phyloP scores from a whole-genome alignment of 768 basidiomycete genomes.

The Hysterangium stoloniferum region DNA sequence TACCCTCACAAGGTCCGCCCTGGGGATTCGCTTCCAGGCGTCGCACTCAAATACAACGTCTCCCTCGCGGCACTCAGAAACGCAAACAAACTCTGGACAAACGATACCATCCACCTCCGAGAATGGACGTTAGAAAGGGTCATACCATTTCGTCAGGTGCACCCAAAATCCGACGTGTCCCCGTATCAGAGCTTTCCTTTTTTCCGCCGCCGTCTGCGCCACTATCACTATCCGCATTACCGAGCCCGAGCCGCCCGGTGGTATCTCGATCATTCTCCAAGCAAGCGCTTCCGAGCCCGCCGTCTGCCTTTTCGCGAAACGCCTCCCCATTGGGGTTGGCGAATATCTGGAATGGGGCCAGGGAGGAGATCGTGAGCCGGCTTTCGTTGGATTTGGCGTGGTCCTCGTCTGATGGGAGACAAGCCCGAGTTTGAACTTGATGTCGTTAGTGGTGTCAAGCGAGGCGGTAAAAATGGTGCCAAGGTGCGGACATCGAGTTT shows the following conservation, averaged over 20 bases:
- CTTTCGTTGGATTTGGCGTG: slow-evolving; percentile 42
- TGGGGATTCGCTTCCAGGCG: slow-evolving; percentile 76
- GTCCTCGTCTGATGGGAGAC: slow-evolving; percentile 6
- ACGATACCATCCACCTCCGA: slow-evolving; percentile 86
- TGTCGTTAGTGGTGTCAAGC: too few relatives aligned
- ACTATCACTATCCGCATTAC: slow-evolving; percentile 1
- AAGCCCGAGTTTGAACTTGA: slow-evolving; percentile 1
- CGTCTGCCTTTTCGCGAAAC: too few relatives aligned
- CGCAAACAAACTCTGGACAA: slow-evolving; percentile 90
- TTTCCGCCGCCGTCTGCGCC: slow-evolving; percentile 41
- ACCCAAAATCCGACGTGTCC: slow-evolving; percentile 36
- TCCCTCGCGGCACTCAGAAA: slow-evolving; percentile 73
- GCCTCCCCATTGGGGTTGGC: neutral
- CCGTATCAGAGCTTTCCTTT: slow-evolving; percentile 44
- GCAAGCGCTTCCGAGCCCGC: slow-evolving; percentile 13
- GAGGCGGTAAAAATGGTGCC: neutral
- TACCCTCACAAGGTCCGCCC: slow-evolving; percentile 46
- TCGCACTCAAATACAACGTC: slow-evolving; percentile 86
- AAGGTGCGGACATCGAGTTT: too few relatives aligned
- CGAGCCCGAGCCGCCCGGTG: slow-evolving; percentile 3
- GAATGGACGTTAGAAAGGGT: slow-evolving; percentile 27
- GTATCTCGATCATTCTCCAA: slow-evolving; percentile 9
- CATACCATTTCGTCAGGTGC: slow-evolving; percentile 16
- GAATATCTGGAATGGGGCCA: slow-evolving; percentile 39
- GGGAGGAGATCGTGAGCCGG: slow-evolving; percentile 49